Base-by-base conservation (phyloP, 768 basidiomycete genomes). In the Leccinum disarticulatum region DNA sequence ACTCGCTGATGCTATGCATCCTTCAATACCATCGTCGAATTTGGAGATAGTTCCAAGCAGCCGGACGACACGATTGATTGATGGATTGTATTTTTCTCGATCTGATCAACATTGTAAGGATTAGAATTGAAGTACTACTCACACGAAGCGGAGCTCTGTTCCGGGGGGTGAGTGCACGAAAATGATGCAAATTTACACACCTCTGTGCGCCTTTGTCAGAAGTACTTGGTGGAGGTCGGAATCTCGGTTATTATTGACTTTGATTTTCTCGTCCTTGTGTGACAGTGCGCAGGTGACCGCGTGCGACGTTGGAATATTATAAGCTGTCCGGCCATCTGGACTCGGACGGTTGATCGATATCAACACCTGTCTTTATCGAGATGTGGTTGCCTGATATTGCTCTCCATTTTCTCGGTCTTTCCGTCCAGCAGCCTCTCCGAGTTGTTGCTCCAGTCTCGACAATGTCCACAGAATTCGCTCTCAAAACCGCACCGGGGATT, bases 1-100 rank as follows among this genome's bases (percentile, higher is more conserved):
- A 66, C 90, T 93, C 2, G 93, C 91, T 17, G 93, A 84, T 5
- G 93, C 85, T 17, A 96, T 81, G 63, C 92, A 91, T 28, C 88
- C 13, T 70, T 95, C 90, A n/a, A 91, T 80, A 17, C 92, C 91
- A 71, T 97, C 94, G 33, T 33, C 5, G 5, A 33, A 6, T 33
- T 13, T 33, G 11, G 11, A 5, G 13, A 33, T 5, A 33, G 22
- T 22, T 22, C 1, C 22, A 22, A 22, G 22, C 22, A 22, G 22
- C 1, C 82, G 7, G 94, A 85, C 0, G 97, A 87, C 1, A 86
- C 75, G 17, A 99, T 86, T 19, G 91, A 33, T 33, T 33, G 11
- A 8, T 33, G 33, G 33, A 33, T 33, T 33, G 33, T 84, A 87
- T 53, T 92, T 33, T 99, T 58, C 27, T 66, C 27, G 55, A 53